Base-by-base conservation (phyloP, 805 yeast genomes). In the Millerozyma acaciae region DNA sequence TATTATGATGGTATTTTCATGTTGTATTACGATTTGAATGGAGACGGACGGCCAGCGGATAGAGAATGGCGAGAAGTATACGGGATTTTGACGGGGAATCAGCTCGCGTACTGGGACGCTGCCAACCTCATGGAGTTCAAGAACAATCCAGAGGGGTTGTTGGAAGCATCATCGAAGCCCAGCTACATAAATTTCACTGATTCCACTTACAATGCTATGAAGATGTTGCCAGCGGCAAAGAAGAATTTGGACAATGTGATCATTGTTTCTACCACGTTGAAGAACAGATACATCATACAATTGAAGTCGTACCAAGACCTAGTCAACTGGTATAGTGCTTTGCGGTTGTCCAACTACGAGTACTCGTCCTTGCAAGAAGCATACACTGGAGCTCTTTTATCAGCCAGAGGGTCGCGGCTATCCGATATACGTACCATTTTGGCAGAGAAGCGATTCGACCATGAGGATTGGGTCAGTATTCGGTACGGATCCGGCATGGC, bases 401-500 rank as follows among this genome's bases (percentile, higher is more conserved):
- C 94, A 7, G 88, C 96, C n/a, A 73, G 94, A 50, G 98, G 98
- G 15, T 74, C 95, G 4, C 68, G 83, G 39, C 64, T 93, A 39
- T 80, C 90, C 34, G 97, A 94, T 51, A 88, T 93, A 41, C 75
- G 84, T 39, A 83, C 90, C 10, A 70, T 93, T 28, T 68, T 93
- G 37, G 82, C 95, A 1, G 95, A 84, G 43, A 81, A 93, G 13
- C 81, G 90, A 50, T 84, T 78, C 53, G 77, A 76, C 38, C 93
- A 87, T 51, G 96, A 86, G 57, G 96, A 89, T 50, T 90, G 96
- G 97, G 88, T 84, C 26, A 75, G 88, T 54, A 95, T 93, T 12
- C 71, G 97, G 44, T 93, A 90, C 57, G 97, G 98, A 13, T 76
- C 93, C 7, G 98, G 98, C 16, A 86, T 87, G 95, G 96, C 97